Base-by-base conservation (phyloP, 164 flowering plant species). In the Platanus orientalis region DNA sequence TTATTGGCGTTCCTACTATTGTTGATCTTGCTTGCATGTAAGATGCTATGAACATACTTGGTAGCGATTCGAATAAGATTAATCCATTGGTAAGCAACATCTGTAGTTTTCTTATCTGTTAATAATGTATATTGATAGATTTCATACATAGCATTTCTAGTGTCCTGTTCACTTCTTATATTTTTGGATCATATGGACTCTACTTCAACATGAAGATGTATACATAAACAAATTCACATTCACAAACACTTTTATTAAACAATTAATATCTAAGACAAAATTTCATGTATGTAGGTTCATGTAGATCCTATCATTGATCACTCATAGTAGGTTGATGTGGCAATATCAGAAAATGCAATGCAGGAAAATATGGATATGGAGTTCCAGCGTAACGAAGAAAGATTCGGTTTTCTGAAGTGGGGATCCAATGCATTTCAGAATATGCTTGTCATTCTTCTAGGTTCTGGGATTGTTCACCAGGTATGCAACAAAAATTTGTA, bases 371-470 rank as follows among this genome's bases (percentile, higher is more conserved):
- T 92, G 98, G 95, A 88, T 65, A 83, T 86, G 69, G 98, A 92
- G 68, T 92, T 92, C 77, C 84, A 77, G 61, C 83, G 98, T 56
- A 92, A 92, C 87, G 82, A 81, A 70, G 98, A 92, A 67, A 84
- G 98, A 73, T 92, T 92, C 76, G 87, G 81, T 58, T 92, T 92
- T 66, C 84, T 92, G 13, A 92, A 88, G 68, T 92, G 98, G 96
- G 98, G 98, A 6, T 89, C 98, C 42, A 78, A 64, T 66, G 98
- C 95, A 57, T 92, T 92, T 71, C 82, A 63, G 29, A 89, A 89
- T 73, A 92, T 88, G 95, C 96, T 92, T 63, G 98, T 92, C 68
- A 95, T 92, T 67, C 98, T 96, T 65, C 98, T 96, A 34, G 98
- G 98, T 58, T 89, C 98, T 77, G 98, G 98, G 54, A 89, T 89